A percentile compares a stretch with the other conserved stretches of the same genome.
Evolutionary conservation across 305 asterid species (phyloP).

Genomic region (Solanum hybrid): DNA sequence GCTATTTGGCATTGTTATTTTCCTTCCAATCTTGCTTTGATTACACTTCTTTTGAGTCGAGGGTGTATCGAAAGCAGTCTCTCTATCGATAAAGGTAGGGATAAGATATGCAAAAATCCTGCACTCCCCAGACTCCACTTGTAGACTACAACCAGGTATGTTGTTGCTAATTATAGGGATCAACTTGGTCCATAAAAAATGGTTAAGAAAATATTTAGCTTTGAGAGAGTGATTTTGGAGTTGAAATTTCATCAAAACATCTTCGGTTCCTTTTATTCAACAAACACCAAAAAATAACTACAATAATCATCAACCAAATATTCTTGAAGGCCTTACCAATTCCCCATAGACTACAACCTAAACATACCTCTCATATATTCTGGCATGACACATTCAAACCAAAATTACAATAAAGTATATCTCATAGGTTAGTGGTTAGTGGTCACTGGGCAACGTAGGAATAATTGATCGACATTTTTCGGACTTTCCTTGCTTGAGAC

Average conservation of each 20-base stretch:
- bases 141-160: not conserved
- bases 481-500: not conserved
- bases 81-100: not conserved
- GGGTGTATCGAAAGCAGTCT: not conserved
- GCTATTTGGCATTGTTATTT: not conserved
- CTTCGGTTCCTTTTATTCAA: not conserved
- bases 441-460: not conserved
- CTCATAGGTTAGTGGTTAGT: not conserved
- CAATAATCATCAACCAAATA: not conserved
- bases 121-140: not conserved
- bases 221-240: not conserved
- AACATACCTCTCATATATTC: not conserved
- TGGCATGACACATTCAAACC: not conserved
- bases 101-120: not conserved
- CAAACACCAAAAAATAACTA: not conserved
- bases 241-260: not conserved
- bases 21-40: not conserved
- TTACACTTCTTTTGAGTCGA: not conserved
- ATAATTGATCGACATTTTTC: not conserved
- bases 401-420: not conserved
- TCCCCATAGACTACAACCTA: not conserved
- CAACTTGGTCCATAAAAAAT: not conserved
- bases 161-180: not conserved
- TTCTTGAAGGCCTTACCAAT: not conserved
- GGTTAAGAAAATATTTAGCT: not conserved